These are phyloP conservation scores for Oenanthe sinensis DNA, from an alignment of 129 eudicot genomes.

Conservation along the genomic window DNA sequence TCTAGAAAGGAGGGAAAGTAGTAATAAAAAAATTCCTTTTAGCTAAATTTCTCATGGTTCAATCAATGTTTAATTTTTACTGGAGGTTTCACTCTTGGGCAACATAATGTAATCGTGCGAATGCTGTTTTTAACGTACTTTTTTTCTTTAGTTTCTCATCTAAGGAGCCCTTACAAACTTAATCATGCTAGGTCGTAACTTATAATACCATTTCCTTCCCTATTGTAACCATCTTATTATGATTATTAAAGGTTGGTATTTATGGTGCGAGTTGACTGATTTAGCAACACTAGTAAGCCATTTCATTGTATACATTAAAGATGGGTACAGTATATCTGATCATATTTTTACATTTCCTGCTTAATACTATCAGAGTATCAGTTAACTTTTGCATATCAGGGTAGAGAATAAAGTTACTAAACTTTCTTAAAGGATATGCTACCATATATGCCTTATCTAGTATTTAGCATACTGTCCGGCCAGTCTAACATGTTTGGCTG, in stretches of 20 bases:
- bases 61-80: not conserved
- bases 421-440: not conserved
- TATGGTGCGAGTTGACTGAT: not conserved
- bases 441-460: too few species aligned
- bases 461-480: too few species aligned
- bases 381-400: not conserved
- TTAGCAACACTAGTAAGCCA: not conserved
- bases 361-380: not conserved
- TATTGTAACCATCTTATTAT: not conserved
- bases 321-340: not conserved
- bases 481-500: too few species aligned
- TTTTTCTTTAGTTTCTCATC: not conserved
- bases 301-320: not conserved
- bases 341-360: not conserved
- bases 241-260: not conserved
- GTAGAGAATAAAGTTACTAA: not conserved
- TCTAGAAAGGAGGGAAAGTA: not conserved
- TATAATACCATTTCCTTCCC: not conserved
- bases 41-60: not conserved
- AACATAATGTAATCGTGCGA: not conserved
- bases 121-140: too few species aligned
- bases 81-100: not conserved
- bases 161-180: too few species aligned
- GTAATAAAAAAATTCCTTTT: not conserved
- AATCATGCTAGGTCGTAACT: not conserved